Percentiles rank a stretch among this genome's conserved stretches.
Conservation (phyloP, 2,329 filamentous ascomycete species). For the Diaporthe destruens region DNA sequence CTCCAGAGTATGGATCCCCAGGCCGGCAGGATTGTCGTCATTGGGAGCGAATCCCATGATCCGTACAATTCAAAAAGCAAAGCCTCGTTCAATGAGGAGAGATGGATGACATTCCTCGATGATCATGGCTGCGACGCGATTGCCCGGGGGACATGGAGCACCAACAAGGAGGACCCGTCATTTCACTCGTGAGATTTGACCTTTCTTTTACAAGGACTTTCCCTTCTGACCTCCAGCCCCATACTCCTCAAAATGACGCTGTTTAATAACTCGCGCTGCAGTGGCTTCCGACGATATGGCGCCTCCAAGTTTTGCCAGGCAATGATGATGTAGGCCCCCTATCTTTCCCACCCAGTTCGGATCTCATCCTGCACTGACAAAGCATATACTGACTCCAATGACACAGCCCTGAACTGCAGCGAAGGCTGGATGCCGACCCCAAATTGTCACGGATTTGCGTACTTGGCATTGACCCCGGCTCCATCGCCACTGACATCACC, state of each 20-base stretch:
- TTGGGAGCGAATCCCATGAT: conserved; percentile 43
- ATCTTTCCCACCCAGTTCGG: too few species aligned
- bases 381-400: too few species aligned
- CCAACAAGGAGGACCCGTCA: conserved; percentile 43
- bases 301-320: conserved; percentile 50
- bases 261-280: not conserved
- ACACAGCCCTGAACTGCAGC: too few species aligned
- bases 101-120: conserved; percentile 37
- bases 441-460: too few species aligned
- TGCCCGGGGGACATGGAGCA: conserved; percentile 47
- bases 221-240: too few species aligned
- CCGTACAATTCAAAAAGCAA: conserved; percentile 30
- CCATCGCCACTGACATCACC: too few species aligned
- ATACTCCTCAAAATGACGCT: too few species aligned
- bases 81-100: not conserved
- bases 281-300: conserved; percentile 49
- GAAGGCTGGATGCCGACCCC: too few species aligned
- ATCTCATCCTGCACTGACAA: too few species aligned
- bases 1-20: conserved; percentile 46
- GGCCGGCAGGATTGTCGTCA: conserved; percentile 42
- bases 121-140: conserved; percentile 46
- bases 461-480: too few species aligned
- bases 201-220: too few species aligned
- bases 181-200: too few species aligned
- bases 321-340: conserved; percentile 49